Evolutionary conservation across 2,329 filamentous ascomycete species (phyloP), one percentile per base, ranked within the genome.

Genomic region (Cordyceps tenuipes): DNA sequence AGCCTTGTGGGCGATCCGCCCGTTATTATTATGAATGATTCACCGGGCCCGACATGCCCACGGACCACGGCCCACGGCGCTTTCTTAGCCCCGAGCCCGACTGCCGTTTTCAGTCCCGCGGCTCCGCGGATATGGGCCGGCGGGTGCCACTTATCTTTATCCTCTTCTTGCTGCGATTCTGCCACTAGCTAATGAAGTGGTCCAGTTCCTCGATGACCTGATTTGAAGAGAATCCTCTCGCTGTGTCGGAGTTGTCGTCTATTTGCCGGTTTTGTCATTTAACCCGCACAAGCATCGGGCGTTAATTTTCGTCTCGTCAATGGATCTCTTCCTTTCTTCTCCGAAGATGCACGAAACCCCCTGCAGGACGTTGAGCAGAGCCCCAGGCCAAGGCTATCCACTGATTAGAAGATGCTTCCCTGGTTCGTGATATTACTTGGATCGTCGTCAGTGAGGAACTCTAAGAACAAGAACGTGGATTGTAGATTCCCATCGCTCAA

Each of bases 61-160:
- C 15, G 36, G 15, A 3, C 15, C 36, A 17, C 15, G 36, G 15
- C 15, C 15, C 36, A 17, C 58, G 58, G 58, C 47, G 58, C 50
- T 56, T 56, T 43, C 46, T 56, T 55, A 60, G 58, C 58, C 51
- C 58, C 58, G 58, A 60, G 51, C 29, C 58, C 58, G 58, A 60
- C 58, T 51, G 36, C 52, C 57, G 48, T 19, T 51, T 26, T 59
- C 39, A 52, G 29, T 29, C 57, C 56, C 57, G 57, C 57, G 57
- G 57, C 57, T 51, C 57, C 57, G 57, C 57, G 57, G 57, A 47
- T 36, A 43, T 43, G 8, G 29, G 29, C 23, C 19, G 15, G 15
- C 10, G 5, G 10, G 36, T 34, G 47, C 36, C 29, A 29, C n/a
- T 43, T 17, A 15, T 43, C n/a, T 7, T 31, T 23, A 23, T 23